Percentiles rank a stretch among this genome's conserved stretches.
Evolutionary conservation across 2,329 filamentous ascomycete species (phyloP).

Genomic region (Aureobasidium sp.): DNA sequence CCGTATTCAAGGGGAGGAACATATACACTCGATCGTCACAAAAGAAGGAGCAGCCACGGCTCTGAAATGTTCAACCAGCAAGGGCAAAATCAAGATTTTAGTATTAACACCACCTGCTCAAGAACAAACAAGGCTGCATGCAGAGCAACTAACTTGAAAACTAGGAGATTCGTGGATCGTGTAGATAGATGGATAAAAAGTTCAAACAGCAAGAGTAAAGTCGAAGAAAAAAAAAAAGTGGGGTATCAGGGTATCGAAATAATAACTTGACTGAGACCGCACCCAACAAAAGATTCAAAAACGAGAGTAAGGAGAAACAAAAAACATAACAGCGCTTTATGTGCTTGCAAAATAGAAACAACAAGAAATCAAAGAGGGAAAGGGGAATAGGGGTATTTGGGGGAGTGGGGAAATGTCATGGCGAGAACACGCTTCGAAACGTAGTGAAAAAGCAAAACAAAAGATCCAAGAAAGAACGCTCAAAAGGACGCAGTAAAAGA

Average conservation of each 20-base stretch:
- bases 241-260: conserved; percentile 9
- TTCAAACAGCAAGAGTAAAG: neutral
- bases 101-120: neutral
- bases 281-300: neutral
- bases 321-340: too few species aligned
- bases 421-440: neutral
- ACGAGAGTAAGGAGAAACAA: neutral
- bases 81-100: too few species aligned
- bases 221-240: neutral
- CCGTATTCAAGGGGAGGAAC: neutral
- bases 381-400: neutral
- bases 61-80: too few species aligned
- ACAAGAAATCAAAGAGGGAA: neutral
- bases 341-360: too few species aligned
- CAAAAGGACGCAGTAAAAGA: neutral
- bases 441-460: neutral
- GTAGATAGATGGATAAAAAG: too few species aligned
- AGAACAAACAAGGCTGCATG: neutral
- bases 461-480: neutral
- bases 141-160: too few species aligned
- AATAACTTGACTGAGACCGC: conserved; percentile 4
- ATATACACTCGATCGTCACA: neutral
- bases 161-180: neutral
- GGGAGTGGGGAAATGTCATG: neutral
- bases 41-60: too few species aligned